Percentiles rank a stretch among this genome's conserved stretches.
Conservation (phyloP, 83 land plant species). For the Diphasiastrum complanatum region DNA sequence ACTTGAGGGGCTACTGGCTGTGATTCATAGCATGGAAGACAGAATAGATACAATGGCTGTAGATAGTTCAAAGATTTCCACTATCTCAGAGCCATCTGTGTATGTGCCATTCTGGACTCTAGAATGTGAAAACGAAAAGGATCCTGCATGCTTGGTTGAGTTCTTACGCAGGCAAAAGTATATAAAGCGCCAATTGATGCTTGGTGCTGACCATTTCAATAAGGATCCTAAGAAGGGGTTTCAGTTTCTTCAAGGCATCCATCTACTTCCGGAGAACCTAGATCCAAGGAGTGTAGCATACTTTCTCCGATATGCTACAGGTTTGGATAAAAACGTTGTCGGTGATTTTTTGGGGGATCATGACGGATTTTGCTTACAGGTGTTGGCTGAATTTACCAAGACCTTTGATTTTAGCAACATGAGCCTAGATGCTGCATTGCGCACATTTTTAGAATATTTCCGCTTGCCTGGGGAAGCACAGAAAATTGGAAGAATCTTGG, state of each 20-base stretch:
- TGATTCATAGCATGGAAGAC: constrained; percentile 69
- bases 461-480: constrained; percentile 91
- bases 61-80: too few species aligned
- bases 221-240: constrained; percentile 88
- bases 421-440: constrained; percentile 71
- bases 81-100: constrained; percentile 39
- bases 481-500: constrained; percentile 83
- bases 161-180: constrained; percentile 48
- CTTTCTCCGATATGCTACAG: constrained; percentile 76
- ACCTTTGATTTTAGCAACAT: constrained; percentile 70
- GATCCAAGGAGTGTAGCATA: constrained; percentile 66
- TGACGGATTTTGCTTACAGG: constrained; percentile 65
- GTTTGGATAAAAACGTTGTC: constrained; percentile 62
- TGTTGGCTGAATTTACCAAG: constrained; percentile 67
- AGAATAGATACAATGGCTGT: constrained; percentile 58
- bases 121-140: constrained; percentile 34
- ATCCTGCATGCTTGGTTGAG: constrained; percentile 59
- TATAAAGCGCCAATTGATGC: constrained; percentile 69
- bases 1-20: constrained; percentile 66
- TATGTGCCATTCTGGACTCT: constrained; percentile 73
- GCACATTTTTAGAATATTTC: constrained; percentile 77
- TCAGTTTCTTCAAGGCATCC: constrained; percentile 56
- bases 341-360: constrained; percentile 89
- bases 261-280: constrained; percentile 61
- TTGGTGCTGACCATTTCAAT: constrained; percentile 82